Evolutionary conservation across 148 eudicot genomes (phyloP), one percentile per base, ranked within the genome.

Genomic region (Rheum nobile): DNA sequence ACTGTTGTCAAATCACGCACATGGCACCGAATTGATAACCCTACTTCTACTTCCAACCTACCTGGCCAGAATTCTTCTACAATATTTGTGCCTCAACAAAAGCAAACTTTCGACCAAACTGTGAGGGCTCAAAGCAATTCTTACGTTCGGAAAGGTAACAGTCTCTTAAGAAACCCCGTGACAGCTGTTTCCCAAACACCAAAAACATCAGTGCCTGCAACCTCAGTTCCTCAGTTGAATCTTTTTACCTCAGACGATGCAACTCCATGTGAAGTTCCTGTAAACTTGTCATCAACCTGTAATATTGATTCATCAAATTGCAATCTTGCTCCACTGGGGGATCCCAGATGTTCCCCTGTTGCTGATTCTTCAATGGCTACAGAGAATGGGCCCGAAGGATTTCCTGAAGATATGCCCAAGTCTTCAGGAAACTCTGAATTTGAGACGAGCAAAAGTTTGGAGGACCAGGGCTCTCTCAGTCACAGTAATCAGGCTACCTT

Each of bases 111-210:
- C 61, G 79, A 69, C 50, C 74, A 71, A 29, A 42, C 71, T 26
- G 39, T 72, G 71, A 75, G 82, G 52, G 83, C 74, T 77, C 88
- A 43, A 39, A 81, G 72, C 82, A 73, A 78, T 72, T 84, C 93
- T 79, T 94, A 94, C 76, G 69, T 94, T 76, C 96, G 98, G 44
- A 85, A 86, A 82, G 96, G 98, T 79, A 91, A 94, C 68, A 88
- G 91, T 80, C 87, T 94, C 42, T 96, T 94, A 46, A 83, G 95
- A 78, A 86, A 86, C 61, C 75, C 86, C 43, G 65, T 80, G 48
- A 75, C 86, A 22, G 81, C 75, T 70, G 71, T 78, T 71, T 61
- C 84, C 46, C 75, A 43, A 31, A 77, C 17, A 39, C 50, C 73
- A 41, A 28, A 59, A 59, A 24, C 67, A 71, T n/a, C 73, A 21